phyloP scores from a whole-genome alignment of 495 filamentous ascomycete genomes.

The Neurospora tetrasperma region DNA sequence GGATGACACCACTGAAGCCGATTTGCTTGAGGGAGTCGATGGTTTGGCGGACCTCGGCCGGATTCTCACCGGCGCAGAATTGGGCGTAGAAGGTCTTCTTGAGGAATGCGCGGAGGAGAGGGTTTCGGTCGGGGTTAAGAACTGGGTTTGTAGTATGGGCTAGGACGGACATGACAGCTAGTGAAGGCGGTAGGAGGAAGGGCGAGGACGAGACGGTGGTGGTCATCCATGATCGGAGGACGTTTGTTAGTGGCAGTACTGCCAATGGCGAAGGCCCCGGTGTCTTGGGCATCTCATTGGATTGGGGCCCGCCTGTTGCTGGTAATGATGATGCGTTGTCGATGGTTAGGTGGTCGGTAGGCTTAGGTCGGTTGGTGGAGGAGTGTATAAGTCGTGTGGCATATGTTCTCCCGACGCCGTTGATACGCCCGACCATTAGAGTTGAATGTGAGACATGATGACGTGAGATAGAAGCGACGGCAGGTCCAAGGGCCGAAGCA shows the following conservation, averaged over 20 bases:
- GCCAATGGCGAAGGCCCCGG: constrained; percentile 44
- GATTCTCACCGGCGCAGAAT: constrained; percentile 70
- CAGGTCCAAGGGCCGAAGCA: neutral
- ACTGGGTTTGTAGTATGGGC: constrained; percentile 54
- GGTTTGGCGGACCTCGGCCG: constrained; percentile 48
- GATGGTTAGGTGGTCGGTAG: constrained; percentile 21
- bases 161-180: constrained; percentile 56
- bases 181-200: constrained; percentile 57
- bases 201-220: constrained; percentile 72
- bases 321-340: constrained; percentile 10
- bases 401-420: neutral
- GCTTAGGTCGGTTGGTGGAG: constrained; percentile 28
- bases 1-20: constrained; percentile 67
- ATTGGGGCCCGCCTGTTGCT: constrained; percentile 6
- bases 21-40: constrained; percentile 49
- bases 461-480: neutral
- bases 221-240: constrained; percentile 71
- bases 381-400: constrained; percentile 28
- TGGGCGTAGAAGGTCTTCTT: constrained; percentile 76
- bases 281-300: constrained; percentile 18
- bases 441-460: neutral
- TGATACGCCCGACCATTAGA: neutral
- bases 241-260: constrained; percentile 58
- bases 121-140: constrained; percentile 49
- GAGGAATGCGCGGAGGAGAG: constrained; percentile 45